Conservation (phyloP, 106 monocot genomes). For the Gastrodia elata region DNA sequence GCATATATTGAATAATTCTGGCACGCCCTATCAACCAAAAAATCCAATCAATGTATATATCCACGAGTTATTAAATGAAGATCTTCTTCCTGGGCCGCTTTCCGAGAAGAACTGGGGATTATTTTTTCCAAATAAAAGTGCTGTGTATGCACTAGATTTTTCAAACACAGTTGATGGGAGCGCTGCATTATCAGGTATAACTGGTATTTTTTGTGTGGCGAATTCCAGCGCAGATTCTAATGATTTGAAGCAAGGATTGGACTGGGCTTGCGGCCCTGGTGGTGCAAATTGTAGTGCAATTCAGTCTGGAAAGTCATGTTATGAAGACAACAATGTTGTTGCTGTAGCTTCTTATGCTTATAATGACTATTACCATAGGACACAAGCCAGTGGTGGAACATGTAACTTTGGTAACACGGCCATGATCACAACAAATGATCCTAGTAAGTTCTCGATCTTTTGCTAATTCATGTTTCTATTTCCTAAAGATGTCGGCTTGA, state of each 20-base stretch:
- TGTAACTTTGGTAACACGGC: constrained; percentile 57
- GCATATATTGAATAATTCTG: constrained; percentile 58
- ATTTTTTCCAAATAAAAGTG: constrained; percentile 52
- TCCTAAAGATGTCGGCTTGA: background rate
- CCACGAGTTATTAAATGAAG: constrained; percentile 78
- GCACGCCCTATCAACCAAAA: constrained; percentile 50
- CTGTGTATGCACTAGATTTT: constrained; percentile 48
- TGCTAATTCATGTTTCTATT: background rate
- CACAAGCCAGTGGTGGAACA: constrained; percentile 56
- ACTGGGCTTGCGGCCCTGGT: constrained; percentile 91
- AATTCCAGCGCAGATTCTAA: constrained; percentile 37
- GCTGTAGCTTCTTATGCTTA: constrained; percentile 60
- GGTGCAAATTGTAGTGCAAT: constrained; percentile 74
- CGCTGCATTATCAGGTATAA: constrained; percentile 19
- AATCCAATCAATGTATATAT: constrained; percentile 44
- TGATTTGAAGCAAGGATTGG: constrained; percentile 61
- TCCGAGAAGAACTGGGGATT: constrained; percentile 83
- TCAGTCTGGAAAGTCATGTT: constrained; percentile 77
- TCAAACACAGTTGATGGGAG: constrained; percentile 1
- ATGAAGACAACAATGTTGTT: constrained; percentile 29
- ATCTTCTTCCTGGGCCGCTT: constrained; percentile 35
- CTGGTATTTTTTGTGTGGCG: constrained; percentile 67
- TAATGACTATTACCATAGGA: constrained; percentile 66
- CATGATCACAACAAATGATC: constrained; percentile 43
- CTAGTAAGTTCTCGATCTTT: constrained; percentile 38